Conservation (phyloP, 2,329 filamentous ascomycete species). For the Teratosphaeria zuluensis region DNA sequence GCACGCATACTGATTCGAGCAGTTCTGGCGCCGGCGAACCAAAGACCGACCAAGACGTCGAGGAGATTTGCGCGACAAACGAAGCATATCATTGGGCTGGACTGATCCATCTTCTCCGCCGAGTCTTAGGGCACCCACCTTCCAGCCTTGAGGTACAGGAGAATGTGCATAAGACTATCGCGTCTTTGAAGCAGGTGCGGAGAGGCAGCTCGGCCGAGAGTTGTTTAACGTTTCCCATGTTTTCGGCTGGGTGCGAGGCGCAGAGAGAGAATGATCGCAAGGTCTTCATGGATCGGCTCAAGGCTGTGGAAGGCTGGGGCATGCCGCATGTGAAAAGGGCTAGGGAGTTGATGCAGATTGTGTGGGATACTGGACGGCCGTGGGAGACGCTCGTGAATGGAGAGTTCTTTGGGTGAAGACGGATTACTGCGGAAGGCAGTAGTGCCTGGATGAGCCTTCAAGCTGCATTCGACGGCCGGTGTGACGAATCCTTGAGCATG, state of each 20-base stretch:
- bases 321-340: slow-evolving; percentile 62
- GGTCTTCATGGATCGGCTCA: slow-evolving; percentile 56
- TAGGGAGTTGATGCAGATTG: slow-evolving; percentile 54
- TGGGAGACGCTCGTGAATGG: slow-evolving; percentile 60
- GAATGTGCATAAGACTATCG: slow-evolving; percentile 54
- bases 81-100: slow-evolving; percentile 73
- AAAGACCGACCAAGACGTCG: slow-evolving; percentile 47
- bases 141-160: slow-evolving; percentile 52
- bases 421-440: not conserved
- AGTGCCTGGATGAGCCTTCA: not conserved
- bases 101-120: slow-evolving; percentile 63
- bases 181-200: slow-evolving; percentile 52
- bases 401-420: slow-evolving; percentile 54
- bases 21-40: slow-evolving; percentile 25
- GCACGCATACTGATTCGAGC: slow-evolving; percentile 32
- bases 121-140: slow-evolving; percentile 55
- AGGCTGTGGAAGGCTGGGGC: slow-evolving; percentile 60
- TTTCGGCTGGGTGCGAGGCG: slow-evolving; percentile 71
- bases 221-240: slow-evolving; percentile 70
- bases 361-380: slow-evolving; percentile 57
- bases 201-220: slow-evolving; percentile 62
- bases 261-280: slow-evolving; percentile 45
- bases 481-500: no score
- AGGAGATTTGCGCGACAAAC: slow-evolving; percentile 62
- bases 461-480: not conserved